Evolutionary conservation across 805 yeast species (phyloP).

Genomic region (Ogataea methylovora): DNA sequence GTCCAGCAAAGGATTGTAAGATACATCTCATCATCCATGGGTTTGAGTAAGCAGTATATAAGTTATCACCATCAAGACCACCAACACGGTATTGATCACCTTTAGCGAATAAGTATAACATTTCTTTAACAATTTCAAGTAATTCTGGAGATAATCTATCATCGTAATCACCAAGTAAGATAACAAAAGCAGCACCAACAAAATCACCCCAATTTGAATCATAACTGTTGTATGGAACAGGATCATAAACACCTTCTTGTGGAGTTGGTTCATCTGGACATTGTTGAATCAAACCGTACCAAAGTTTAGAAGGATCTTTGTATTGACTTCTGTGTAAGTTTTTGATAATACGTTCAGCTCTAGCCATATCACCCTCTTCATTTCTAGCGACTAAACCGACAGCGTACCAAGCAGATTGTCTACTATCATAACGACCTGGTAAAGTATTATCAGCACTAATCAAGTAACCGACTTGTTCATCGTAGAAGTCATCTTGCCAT

Average conservation of each 20-base stretch:
- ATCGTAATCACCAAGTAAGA: conserved; percentile 4
- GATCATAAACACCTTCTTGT: conserved; percentile 7
- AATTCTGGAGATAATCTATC: conserved; percentile 4
- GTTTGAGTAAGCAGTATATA: conserved; percentile 7
- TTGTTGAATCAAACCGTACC: conserved; percentile 10
- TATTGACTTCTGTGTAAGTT: conserved; percentile 6
- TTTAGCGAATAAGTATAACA: conserved; percentile 5
- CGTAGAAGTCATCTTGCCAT: conserved; percentile 7
- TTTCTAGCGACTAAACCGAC: conserved; percentile 9
- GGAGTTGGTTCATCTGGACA: conserved; percentile 10
- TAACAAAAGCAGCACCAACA: conserved; percentile 8
- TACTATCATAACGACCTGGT: conserved; percentile 7
- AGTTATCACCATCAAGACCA: conserved; percentile 7
- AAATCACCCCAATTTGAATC: conserved; percentile 9
- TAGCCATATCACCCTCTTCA: conserved; percentile 4
- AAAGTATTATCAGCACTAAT: conserved; percentile 6
- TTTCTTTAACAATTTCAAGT: conserved; percentile 3
- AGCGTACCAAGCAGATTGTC: conserved; percentile 8
- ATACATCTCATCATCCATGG: conserved; percentile 11
- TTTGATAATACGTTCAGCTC: conserved; percentile 4
- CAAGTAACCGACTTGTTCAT: conserved; percentile 5
- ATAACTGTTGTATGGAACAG: conserved; percentile 3
- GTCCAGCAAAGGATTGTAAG: conserved; percentile 7
- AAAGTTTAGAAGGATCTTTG: conserved; percentile 8
- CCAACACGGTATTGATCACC: conserved; percentile 10